phyloP scores from a whole-genome alignment of 176 grass and related monocot genomes.

The Oryza brachyantha region DNA sequence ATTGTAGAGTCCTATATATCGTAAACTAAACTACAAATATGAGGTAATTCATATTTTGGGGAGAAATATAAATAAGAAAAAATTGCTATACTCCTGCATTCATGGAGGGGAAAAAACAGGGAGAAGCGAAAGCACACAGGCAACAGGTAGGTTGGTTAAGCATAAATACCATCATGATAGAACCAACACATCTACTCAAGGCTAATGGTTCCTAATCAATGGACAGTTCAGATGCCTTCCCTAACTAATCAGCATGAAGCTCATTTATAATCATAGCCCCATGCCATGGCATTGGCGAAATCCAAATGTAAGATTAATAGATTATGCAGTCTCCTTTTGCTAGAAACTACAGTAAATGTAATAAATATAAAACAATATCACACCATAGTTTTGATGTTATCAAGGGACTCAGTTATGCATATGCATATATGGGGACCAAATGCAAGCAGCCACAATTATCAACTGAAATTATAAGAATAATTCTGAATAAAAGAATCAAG shows the following conservation, averaged over 20 bases:
- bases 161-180: neutral
- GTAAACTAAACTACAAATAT: neutral
- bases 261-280: neutral
- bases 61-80: too few species aligned
- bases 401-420: neutral
- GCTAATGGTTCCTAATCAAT: neutral
- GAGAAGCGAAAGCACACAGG: neutral
- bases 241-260: neutral
- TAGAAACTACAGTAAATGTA: neutral
- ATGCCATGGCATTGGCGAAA: neutral
- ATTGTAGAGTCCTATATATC: neutral
- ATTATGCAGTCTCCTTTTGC: neutral
- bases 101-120: neutral
- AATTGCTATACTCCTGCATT: too few species aligned
- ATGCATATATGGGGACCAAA: neutral
- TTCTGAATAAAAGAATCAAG: neutral
- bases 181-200: neutral
- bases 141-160: neutral
- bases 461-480: neutral
- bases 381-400: neutral
- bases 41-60: neutral
- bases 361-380: neutral
- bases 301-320: neutral
- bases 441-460: conserved; percentile 4
- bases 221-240: neutral